These are phyloP conservation scores for Capsicum rhomboideum DNA, from an alignment of 257 asterid genomes.

Conservation along the genomic window DNA sequence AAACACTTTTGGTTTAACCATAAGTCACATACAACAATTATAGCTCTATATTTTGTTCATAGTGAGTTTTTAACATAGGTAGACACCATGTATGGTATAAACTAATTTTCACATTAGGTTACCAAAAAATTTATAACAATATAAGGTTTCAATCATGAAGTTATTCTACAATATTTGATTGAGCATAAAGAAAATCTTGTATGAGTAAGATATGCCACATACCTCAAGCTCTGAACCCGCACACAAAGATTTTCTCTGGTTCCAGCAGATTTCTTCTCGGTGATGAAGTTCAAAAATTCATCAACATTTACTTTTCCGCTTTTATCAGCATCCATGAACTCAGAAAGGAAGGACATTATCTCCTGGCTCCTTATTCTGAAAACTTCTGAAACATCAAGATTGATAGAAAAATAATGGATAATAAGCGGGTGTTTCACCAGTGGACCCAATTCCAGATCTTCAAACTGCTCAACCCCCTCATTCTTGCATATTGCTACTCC, in stretches of 20 bases:
- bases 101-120: not conserved
- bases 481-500: slow-evolving; percentile 71
- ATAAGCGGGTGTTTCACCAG: slow-evolving; percentile 73
- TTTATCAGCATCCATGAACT: slow-evolving; percentile 41
- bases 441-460: slow-evolving; percentile 91
- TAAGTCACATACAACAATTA: no score
- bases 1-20: no score
- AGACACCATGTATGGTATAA: not conserved
- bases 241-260: slow-evolving; percentile 62
- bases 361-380: slow-evolving; percentile 61
- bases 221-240: slow-evolving; percentile 76
- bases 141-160: not conserved
- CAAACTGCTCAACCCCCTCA: slow-evolving; percentile 68
- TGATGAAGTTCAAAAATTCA: slow-evolving; percentile 57
- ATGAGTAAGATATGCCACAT: slow-evolving; percentile 17
- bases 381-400: slow-evolving; percentile 48
- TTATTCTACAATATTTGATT: not conserved
- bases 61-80: not conserved
- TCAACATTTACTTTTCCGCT: slow-evolving; percentile 34
- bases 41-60: not conserved
- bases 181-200: not conserved
- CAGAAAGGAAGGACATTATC: slow-evolving; percentile 53
- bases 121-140: not conserved
- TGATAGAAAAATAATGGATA: slow-evolving; percentile 57
- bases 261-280: slow-evolving; percentile 41